These are phyloP conservation scores for Austroboletus novae-zelandiae DNA, from an alignment of 1,284 basidiomycete species.

Conservation along the genomic window DNA sequence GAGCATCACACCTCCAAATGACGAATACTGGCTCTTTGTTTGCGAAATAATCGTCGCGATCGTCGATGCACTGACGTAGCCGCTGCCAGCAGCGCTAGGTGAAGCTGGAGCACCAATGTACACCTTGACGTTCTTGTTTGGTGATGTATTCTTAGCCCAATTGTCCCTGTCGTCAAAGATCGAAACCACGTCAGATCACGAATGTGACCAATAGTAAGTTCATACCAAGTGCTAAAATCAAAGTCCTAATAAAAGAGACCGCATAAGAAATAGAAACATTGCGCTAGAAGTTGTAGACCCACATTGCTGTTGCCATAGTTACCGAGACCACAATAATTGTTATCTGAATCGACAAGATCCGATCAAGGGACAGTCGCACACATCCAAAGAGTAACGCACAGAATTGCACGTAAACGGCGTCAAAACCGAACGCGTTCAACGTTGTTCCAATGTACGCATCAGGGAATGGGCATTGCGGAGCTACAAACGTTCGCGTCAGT, in stretches of 20 bases:
- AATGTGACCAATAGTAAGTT: not conserved
- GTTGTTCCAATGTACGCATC: slow-evolving; percentile 55
- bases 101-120: slow-evolving; percentile 63
- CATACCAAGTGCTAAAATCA: slow-evolving; percentile 51
- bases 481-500: slow-evolving; percentile 20
- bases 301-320: slow-evolving; percentile 44
- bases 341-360: slow-evolving; percentile 34
- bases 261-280: not conserved
- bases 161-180: slow-evolving; percentile 45
- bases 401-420: slow-evolving; percentile 64
- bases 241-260: slow-evolving; percentile 36
- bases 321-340: slow-evolving; percentile 56
- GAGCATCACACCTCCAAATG: slow-evolving; percentile 70
- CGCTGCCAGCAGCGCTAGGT: slow-evolving; percentile 44
- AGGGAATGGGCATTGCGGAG: slow-evolving; percentile 68
- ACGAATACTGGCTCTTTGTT: slow-evolving; percentile 50
- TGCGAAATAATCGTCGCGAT: slow-evolving; percentile 44
- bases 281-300: slow-evolving; percentile 7
- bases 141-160: slow-evolving; percentile 58
- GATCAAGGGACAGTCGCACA: not conserved
- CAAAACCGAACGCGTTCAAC: slow-evolving; percentile 54
- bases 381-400: slow-evolving; percentile 32
- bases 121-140: slow-evolving; percentile 59
- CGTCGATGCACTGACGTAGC: slow-evolving; percentile 49
- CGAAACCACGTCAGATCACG: no score